These are phyloP conservation scores for Mallotus nudiflorus DNA, from an alignment of 345 rosid species.

Conservation along the genomic window DNA sequence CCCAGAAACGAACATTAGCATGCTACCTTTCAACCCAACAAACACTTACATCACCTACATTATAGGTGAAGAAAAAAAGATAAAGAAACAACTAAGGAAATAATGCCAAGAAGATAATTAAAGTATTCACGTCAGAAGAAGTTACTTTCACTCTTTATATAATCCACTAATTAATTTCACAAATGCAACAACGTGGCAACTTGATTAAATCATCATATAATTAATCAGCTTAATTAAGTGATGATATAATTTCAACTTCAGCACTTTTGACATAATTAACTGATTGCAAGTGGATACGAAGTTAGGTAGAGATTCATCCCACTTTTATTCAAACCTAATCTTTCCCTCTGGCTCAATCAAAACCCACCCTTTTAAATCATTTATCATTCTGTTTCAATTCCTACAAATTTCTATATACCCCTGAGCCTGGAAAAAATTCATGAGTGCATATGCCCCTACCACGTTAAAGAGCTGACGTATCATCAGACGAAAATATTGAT, in stretches of 20 bases:
- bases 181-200: slow-evolving; percentile 10
- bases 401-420: background rate
- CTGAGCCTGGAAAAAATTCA: background rate
- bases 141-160: background rate
- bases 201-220: slow-evolving; percentile 14
- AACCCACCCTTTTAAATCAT: slow-evolving; percentile 2
- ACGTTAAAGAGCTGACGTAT: background rate
- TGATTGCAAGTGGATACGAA: slow-evolving; percentile 24
- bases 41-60: background rate
- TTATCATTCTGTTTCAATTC: background rate
- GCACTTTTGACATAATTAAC: slow-evolving; percentile 14
- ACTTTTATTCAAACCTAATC: slow-evolving; percentile 30
- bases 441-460: background rate
- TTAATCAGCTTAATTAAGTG: slow-evolving; percentile 8
- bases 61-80: background rate
- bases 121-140: background rate
- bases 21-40: slow-evolving; percentile 11
- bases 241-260: slow-evolving; percentile 5
- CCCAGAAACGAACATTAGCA: background rate
- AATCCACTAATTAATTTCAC: background rate
- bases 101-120: background rate
- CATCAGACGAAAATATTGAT: background rate
- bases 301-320: slow-evolving; percentile 44
- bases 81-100: background rate
- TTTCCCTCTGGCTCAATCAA: slow-evolving; percentile 6